Conservation (phyloP, 75 land plant species). For the Ceratopteris richardii region DNA sequence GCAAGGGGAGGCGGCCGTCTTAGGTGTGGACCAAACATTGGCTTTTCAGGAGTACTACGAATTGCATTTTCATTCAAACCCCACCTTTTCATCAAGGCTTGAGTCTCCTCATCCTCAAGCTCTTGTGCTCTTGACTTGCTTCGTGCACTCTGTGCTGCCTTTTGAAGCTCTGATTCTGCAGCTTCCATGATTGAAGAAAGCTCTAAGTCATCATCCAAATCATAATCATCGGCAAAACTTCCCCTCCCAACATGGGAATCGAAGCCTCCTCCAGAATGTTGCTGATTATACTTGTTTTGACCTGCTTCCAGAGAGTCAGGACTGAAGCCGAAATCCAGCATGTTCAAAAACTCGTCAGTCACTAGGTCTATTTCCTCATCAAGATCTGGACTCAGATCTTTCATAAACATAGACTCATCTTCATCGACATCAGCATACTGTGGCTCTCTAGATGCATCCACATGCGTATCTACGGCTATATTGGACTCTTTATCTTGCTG, state of each 20-base stretch:
- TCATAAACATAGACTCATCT: background rate
- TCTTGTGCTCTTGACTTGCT: conserved; percentile 16
- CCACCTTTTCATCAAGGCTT: conserved; percentile 24
- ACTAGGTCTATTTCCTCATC: conserved; percentile 24
- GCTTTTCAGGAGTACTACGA: conserved; percentile 11
- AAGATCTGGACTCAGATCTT: background rate
- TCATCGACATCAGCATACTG: background rate
- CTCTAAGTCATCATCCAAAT: conserved; percentile 9
- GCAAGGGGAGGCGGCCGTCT: conserved; percentile 14
- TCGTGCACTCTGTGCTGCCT: conserved; percentile 14
- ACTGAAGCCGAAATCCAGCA: conserved; percentile 15
- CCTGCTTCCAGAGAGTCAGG: background rate
- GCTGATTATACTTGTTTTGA: background rate
- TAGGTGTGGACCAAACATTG: background rate
- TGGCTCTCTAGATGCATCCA: background rate
- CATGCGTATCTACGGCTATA: background rate
- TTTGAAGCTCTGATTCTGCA: conserved; percentile 24
- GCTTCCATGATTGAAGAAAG: conserved; percentile 11
- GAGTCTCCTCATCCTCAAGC: conserved; percentile 21
- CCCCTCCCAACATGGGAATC: background rate
- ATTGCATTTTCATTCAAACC: conserved; percentile 12
- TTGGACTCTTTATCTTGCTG: too few relatives aligned
- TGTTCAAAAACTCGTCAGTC: conserved; percentile 16
- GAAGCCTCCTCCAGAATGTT: background rate
- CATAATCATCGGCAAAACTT: background rate